These are phyloP conservation scores for Podospora pseudoanserina DNA, from an alignment of 495 filamentous ascomycete species.

Conservation along the genomic window DNA sequence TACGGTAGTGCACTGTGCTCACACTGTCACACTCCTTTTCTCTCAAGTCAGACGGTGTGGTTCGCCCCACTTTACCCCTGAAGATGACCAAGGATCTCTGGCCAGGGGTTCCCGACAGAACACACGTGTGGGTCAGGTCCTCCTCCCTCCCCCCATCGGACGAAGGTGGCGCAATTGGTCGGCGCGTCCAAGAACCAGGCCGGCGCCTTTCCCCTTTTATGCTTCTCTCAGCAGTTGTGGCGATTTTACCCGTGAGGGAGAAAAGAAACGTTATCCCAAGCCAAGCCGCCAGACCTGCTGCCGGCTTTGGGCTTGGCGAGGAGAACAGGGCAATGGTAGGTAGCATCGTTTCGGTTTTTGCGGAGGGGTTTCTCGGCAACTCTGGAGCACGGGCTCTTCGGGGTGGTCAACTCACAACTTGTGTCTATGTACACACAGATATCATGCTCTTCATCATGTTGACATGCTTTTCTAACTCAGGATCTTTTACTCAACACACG, in stretches of 20 bases:
- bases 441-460: background rate
- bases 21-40: constrained; percentile 11
- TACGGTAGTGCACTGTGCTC: constrained; percentile 6
- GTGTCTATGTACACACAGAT: background rate
- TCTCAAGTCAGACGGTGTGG: background rate
- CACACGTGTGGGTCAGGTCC: constrained; percentile 9
- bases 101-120: constrained; percentile 7
- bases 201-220: constrained; percentile 4
- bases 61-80: constrained; percentile 20
- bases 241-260: background rate
- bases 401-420: background rate
- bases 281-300: constrained; percentile 4
- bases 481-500: background rate
- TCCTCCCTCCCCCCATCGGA: background rate
- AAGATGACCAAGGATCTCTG: constrained; percentile 6
- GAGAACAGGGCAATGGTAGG: background rate
- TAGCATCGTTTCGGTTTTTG: background rate
- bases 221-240: background rate
- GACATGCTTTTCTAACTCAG: background rate
- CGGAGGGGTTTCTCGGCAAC: background rate
- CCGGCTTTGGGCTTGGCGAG: background rate
- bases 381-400: background rate
- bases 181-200: constrained; percentile 5
- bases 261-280: constrained; percentile 5
- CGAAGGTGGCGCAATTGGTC: constrained; percentile 11